Conservation (phyloP, 306 rosid species). For the Malus sylvestris region DNA sequence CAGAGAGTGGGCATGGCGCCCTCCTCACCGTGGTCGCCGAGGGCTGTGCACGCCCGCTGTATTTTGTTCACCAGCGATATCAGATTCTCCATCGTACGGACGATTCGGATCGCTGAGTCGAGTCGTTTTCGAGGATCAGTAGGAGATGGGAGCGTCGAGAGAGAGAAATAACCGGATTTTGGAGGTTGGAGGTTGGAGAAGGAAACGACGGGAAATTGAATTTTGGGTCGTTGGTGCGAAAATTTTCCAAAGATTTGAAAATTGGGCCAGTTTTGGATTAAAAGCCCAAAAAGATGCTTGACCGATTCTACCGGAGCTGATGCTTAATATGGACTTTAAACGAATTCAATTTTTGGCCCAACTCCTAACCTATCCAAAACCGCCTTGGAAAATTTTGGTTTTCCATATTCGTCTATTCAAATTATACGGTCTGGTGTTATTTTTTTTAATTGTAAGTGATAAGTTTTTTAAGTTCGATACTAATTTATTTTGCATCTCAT, state of each 20-base stretch:
- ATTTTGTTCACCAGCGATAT: constrained; percentile 82
- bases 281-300: not conserved
- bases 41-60: constrained; percentile 89
- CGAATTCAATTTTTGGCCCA: not conserved
- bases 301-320: not conserved
- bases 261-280: not conserved
- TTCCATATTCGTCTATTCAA: not conserved
- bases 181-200: constrained; percentile 9
- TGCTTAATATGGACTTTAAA: not conserved
- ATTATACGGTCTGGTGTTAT: accelerated
- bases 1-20: constrained; percentile 75
- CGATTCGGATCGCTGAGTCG: not conserved
- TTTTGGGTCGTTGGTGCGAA: not conserved
- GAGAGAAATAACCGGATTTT: not conserved
- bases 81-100: constrained; percentile 66
- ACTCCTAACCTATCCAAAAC: not conserved
- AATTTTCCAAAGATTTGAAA: not conserved
- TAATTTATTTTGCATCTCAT: too few relatives aligned
- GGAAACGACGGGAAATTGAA: constrained; percentile 6
- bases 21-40: constrained; percentile 92
- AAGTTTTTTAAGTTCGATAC: too few relatives aligned
- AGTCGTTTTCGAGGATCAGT: not conserved
- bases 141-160: not conserved
- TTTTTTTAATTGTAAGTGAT: too few relatives aligned
- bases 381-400: not conserved